Base-by-base conservation (phyloP, 2,329 filamentous ascomycete genomes). In the Neofusicoccum laricinum region DNA sequence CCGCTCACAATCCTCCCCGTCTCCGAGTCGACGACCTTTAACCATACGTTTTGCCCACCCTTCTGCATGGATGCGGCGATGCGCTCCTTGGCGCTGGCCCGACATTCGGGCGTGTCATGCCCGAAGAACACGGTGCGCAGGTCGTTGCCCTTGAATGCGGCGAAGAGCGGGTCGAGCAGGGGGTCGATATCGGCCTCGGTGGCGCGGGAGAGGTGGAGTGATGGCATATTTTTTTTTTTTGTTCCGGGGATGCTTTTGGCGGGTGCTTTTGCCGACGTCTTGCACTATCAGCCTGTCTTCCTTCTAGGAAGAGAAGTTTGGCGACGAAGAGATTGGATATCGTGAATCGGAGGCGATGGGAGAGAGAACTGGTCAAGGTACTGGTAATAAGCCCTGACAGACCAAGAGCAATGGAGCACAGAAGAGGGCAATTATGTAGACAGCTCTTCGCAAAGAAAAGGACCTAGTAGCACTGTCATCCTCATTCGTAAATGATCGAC, bases 121-220 rank as follows among this genome's bases (percentile, higher is more conserved):
- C 58, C 58, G 34, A 61, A 61, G 46, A 61, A 59, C 55, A 59
- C 46, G 5, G 55, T 59, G 41, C 55, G 55, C n/a, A 59, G n/a
- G 30, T 59, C 55, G 17, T 46, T 46, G 25, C 55, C 55, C 41
- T 59, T 8, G 55, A 59, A 59, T 8, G 55, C 55, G 15, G 25
- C 55, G 11, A 46, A 59, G 11, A 59, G 41, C 2, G 55, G 55
- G 30, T 59, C 55, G 15, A 59, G 25, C 11, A 59, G 17, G 11
- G 41, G 21, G 3, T 59, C 55, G 21, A 59, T 59, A 15, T 59
- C 55, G 5, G n/a, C 55, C n/a, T 59, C 41, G 11, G 55, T 59
- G 55, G 55, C 55, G 38, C 55, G 55, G 25, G 55, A 59, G 4
- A 59, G 41, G 21, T 34, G 25, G n/a, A 59, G 55, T 14, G 40